These are phyloP conservation scores for Baudoinia panamericana DNA, from an alignment of 495 filamentous ascomycete genomes.

Conservation along the genomic window DNA sequence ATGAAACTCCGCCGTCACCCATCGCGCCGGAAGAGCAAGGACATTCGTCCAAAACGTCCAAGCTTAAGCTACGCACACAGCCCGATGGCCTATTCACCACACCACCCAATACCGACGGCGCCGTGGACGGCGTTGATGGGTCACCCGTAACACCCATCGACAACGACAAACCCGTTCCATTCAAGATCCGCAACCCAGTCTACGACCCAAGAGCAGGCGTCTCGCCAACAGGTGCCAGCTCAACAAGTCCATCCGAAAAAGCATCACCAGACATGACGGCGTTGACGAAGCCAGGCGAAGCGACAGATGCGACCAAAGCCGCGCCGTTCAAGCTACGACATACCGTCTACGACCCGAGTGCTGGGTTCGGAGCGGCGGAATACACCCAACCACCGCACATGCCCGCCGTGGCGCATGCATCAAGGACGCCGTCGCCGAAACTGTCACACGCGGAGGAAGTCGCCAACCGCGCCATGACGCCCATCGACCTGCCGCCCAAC, in stretches of 20 bases:
- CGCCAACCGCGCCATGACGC: slow-evolving; percentile 9
- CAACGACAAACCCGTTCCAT: not conserved
- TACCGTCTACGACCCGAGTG: slow-evolving; percentile 6
- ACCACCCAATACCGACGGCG: not conserved
- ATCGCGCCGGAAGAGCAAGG: not conserved
- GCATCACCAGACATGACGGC: not conserved
- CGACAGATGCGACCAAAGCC: slow-evolving; percentile 1
- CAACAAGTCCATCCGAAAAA: not conserved
- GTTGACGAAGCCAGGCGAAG: not conserved
- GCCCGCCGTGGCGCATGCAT: not conserved
- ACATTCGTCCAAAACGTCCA: not conserved
- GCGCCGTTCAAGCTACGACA: slow-evolving; percentile 12
- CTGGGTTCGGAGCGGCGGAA: not conserved
- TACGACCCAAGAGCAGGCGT: slow-evolving; percentile 4
- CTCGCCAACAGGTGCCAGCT: not conserved
- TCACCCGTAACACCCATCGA: not conserved
- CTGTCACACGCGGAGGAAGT: not conserved
- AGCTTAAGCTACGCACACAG: slow-evolving; percentile 2
- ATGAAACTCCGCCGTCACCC: not conserved
- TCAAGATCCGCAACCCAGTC: slow-evolving; percentile 11
- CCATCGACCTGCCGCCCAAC: slow-evolving; percentile 7
- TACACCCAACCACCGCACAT: not conserved
- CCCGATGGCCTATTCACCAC: not conserved
- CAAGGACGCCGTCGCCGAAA: too few relatives aligned
- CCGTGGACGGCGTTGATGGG: not conserved